phyloP scores from a whole-genome alignment of 495 filamentous ascomycete genomes.

The Hyaloscypha hepaticicola region DNA sequence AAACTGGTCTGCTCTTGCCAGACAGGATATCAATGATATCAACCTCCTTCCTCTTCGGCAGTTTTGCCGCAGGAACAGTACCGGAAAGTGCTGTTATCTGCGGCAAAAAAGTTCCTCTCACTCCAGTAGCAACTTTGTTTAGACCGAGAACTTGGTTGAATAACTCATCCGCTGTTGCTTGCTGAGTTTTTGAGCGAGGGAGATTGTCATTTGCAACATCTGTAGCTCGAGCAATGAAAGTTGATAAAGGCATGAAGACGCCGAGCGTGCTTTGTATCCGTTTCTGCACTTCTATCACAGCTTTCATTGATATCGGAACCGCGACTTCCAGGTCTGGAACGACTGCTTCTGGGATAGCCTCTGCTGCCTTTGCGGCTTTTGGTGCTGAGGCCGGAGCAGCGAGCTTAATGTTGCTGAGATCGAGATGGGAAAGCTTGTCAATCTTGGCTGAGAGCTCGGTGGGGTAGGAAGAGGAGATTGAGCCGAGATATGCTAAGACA shows the following conservation, averaged over 20 bases:
- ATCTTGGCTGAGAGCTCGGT: conserved; percentile 67
- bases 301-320: conserved; percentile 71
- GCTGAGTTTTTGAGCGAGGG: conserved; percentile 58
- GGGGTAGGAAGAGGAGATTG: conserved; percentile 66
- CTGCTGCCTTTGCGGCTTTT: conserved; percentile 37
- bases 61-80: conserved; percentile 33
- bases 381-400: conserved; percentile 51
- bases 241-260: conserved; percentile 77
- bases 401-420: conserved; percentile 93
- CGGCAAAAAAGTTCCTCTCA: conserved; percentile 64
- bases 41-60: conserved; percentile 36
- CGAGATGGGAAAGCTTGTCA: conserved; percentile 74
- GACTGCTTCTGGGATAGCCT: conserved; percentile 40
- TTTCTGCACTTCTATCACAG: conserved; percentile 76
- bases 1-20: conserved; percentile 39
- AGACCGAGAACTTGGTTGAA: conserved; percentile 86
- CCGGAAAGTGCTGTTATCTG: conserved; percentile 63
- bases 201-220: conserved; percentile 84
- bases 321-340: conserved; percentile 55
- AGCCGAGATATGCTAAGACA: conserved; percentile 85
- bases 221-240: conserved; percentile 80
- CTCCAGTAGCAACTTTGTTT: conserved; percentile 51
- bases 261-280: conserved; percentile 73
- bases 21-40: conserved; percentile 82
- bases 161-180: conserved; percentile 73